Evolutionary conservation across 495 filamentous ascomycete species (phyloP).

Genomic region (Podospora pseudoanserina): DNA sequence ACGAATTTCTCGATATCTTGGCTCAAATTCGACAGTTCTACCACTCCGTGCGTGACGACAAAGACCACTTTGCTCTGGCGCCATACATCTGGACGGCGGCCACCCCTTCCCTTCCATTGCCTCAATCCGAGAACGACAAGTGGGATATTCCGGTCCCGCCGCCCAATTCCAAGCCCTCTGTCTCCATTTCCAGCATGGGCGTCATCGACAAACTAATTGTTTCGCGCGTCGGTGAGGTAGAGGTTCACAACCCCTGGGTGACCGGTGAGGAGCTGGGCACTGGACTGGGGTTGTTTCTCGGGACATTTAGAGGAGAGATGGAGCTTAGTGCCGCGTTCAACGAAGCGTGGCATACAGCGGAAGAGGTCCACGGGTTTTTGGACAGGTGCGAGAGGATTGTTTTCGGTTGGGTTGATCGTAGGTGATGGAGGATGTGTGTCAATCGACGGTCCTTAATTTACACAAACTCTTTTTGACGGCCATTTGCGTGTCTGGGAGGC

Average conservation of each 20-base stretch:
- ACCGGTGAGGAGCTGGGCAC: slow-evolving; percentile 40
- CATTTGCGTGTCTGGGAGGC: background rate
- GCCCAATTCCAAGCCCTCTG: slow-evolving; percentile 31
- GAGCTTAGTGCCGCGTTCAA: slow-evolving; percentile 40
- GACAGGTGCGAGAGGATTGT: slow-evolving; percentile 15
- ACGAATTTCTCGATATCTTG: slow-evolving; percentile 15
- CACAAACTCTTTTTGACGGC: background rate
- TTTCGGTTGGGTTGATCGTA: background rate
- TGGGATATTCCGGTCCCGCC: slow-evolving; percentile 26
- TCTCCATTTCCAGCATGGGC: slow-evolving; percentile 42
- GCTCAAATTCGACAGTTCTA: slow-evolving; percentile 8
- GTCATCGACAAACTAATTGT: slow-evolving; percentile 30
- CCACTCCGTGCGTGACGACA: slow-evolving; percentile 2
- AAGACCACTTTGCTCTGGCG: slow-evolving; percentile 8
- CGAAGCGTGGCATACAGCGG: slow-evolving; percentile 35
- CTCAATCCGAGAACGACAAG: background rate
- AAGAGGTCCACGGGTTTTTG: slow-evolving; percentile 31
- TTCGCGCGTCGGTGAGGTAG: slow-evolving; percentile 26
- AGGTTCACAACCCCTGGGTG: slow-evolving; percentile 39
- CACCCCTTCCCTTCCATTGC: slow-evolving; percentile 22
- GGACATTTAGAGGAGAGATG: slow-evolving; percentile 35
- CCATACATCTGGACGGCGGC: slow-evolving; percentile 27
- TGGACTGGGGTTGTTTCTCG: slow-evolving; percentile 39
- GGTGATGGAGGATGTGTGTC: background rate
- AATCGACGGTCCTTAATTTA: background rate